Evolutionary conservation across 2,329 filamentous ascomycete species (phyloP), one percentile per base, ranked within the genome.

Genomic region (Ceratocystis alfenasii): DNA sequence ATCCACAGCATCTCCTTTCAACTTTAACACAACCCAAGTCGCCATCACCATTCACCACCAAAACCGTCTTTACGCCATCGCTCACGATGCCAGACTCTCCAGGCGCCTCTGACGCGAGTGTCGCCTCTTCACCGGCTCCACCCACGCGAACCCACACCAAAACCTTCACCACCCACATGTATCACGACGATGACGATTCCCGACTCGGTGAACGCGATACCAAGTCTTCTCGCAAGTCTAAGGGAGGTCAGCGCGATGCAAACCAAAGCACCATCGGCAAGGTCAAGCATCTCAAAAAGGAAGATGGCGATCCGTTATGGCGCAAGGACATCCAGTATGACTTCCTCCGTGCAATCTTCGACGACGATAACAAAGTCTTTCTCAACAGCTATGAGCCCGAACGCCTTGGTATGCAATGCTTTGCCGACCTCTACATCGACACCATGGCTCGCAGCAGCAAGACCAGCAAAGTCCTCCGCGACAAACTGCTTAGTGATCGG

Each of bases 391-490:
- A 93, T 75, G 91, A 96, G 71, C 74, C 79, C 2, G 75, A 78
- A 5, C 74, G 72, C 62, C 73, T 80, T 20, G 83, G 83, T 66
- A 86, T 87, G 72, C 86, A 88, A 72, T 88, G 84, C 70, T 99
- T 99, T 74, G 92, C 94, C 68, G 92, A 97, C 75, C 84, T 99
- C 68, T 99, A 99, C 77, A 93, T 99, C 72, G 94, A 97, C 76
- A 93, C 94, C 68, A 97, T 99, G 93, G 91, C 94, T 2, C 85
- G 91, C 75, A 99, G 94, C 78, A 96, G 90, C 81, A 99, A 99
- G 80, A 97, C 93, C 33, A 97, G 94, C 81, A 97, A 97, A 78
- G 94, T 99, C 62, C 81, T 99, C 69, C 90, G 95, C 75, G 94
- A 99, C 76, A 97, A 99, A 79, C 81, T 99, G 69, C 82, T 96